Conservation (phyloP, 768 basidiomycete genomes). For the Pisolithus marmoratus region DNA sequence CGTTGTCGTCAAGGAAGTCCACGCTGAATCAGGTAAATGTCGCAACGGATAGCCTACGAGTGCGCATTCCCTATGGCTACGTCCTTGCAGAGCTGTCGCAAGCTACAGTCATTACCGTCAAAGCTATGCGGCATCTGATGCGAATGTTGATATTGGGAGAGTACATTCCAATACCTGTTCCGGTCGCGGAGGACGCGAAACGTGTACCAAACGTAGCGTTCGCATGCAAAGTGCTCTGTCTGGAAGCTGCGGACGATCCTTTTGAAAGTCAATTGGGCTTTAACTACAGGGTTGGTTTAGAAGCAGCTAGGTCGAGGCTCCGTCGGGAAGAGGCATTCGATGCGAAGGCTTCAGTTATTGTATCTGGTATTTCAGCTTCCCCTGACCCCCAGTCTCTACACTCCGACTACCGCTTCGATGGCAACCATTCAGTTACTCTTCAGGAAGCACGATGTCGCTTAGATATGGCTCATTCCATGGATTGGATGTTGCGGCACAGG, state of each 20-base stretch:
- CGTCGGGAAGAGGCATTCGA: slow-evolving; percentile 78
- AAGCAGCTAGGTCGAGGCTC: slow-evolving; percentile 63
- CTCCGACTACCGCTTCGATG: slow-evolving; percentile 57
- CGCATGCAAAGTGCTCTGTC: slow-evolving; percentile 50
- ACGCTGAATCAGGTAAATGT: slow-evolving; percentile 41
- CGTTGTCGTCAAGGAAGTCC: slow-evolving; percentile 29
- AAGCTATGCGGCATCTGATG: slow-evolving; percentile 66
- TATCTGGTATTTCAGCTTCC: slow-evolving; percentile 23
- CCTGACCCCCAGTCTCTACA: slow-evolving; percentile 32
- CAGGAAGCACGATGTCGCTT: slow-evolving; percentile 68
- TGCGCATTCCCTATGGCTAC: slow-evolving; percentile 81
- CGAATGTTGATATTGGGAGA: slow-evolving; percentile 47
- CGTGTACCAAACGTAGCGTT: slow-evolving; percentile 57
- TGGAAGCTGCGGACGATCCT: slow-evolving; percentile 81
- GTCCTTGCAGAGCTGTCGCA: slow-evolving; percentile 70
- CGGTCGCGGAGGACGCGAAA: slow-evolving; percentile 71
- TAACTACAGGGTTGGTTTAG: slow-evolving; percentile 66
- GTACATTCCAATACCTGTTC: slow-evolving; percentile 52
- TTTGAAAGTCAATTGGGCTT: slow-evolving; percentile 74
- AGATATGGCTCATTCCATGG: slow-evolving; percentile 60
- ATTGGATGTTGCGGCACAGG: slow-evolving; percentile 62
- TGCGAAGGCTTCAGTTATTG: slow-evolving; percentile 69
- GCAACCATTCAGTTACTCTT: slow-evolving; percentile 61
- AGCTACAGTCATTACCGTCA: slow-evolving; percentile 61
- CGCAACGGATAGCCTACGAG: slow-evolving; percentile 55